Evolutionary conservation across 495 filamentous ascomycete species (phyloP), one percentile per base, ranked within the genome.

Genomic region (Podospora conica): DNA sequence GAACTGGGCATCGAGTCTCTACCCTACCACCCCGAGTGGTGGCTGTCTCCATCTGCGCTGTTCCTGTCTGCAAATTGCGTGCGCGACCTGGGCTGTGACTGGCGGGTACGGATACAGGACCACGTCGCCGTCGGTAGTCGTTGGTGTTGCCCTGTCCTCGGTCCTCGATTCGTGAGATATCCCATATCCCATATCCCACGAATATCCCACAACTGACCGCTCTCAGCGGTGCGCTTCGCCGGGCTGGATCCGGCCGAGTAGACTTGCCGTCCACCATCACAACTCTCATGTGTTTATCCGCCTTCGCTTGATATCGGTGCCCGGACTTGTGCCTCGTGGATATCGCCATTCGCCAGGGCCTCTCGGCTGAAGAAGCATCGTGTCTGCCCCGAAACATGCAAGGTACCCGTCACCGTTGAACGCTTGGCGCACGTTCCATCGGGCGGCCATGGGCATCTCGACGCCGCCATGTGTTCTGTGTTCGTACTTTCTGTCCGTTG

Each of bases 321-420:
- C 21, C 24, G 20, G 29, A 63, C 61, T 24, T 63, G 18, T 61
- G 9, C 59, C 55, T 60, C 28, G 20, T 61, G 24, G 9, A 20
- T 27, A 53, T 33, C 53, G 40, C 54, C 57, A 56, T 28, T 33
- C 53, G 40, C 54, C 57, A 56, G 29, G 28, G 24, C 58, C 29
- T 66, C 69, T 71, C 71, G 71, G 71, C 66, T 73, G 63, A 69
- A 65, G 64, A 64, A 60, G 55, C 23, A 23, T 63, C 54, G 60
- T 25, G 70, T 67, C 33, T 60, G 28, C 61, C 61, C 68, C 63
- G 63, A 70, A 66, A 68, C 64, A 65, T 71, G 69, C 69, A 71
- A 71, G 69, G 69, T 71, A 71, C 66, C 40, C 65, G 33, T 33
- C 12, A 23, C 27, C 40, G 60, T 21, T 62, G 22, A 23, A 57